These are phyloP conservation scores for Magnolia changhungtana DNA, from an alignment of 164 flowering plant species.

Conservation along the genomic window DNA sequence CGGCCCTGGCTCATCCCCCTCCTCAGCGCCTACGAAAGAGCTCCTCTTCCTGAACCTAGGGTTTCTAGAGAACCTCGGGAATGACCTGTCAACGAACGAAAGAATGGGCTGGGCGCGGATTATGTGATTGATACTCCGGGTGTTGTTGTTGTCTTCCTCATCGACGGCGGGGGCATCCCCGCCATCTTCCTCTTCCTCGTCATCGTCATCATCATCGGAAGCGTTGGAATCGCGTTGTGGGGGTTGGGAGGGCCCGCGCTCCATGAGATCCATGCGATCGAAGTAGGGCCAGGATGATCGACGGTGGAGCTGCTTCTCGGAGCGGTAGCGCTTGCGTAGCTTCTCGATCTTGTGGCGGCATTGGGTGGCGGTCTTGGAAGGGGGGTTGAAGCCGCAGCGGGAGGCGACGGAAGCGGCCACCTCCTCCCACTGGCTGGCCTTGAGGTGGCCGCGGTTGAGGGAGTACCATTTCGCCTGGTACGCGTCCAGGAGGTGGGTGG, in stretches of 20 bases:
- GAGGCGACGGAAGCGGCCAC: conserved; percentile 66
- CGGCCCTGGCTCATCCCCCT: conserved; percentile 21
- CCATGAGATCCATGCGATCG: conserved; percentile 59
- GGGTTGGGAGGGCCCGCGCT: conserved; percentile 53
- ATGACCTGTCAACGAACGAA: conserved; percentile 4
- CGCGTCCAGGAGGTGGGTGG: conserved; percentile 60
- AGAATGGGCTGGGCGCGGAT: conserved; percentile 10
- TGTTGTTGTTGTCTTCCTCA: conserved; percentile 21
- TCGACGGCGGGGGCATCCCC: not conserved
- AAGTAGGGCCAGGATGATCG: conserved; percentile 53
- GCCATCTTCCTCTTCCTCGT: conserved; percentile 26
- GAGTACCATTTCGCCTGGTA: conserved; percentile 89
- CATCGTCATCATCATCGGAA: conserved; percentile 27
- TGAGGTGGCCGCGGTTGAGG: conserved; percentile 66
- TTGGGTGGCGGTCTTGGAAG: conserved; percentile 67
- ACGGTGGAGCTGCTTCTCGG: conserved; percentile 43
- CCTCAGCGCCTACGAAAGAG: conserved; percentile 16
- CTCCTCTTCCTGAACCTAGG: conserved; percentile 26
- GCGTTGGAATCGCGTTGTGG: not conserved
- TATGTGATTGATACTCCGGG: conserved; percentile 45
- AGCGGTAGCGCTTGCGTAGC: conserved; percentile 77
- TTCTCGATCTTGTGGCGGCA: conserved; percentile 99
- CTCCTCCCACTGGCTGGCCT: conserved; percentile 83
- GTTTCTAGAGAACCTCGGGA: conserved; percentile 20
- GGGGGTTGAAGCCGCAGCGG: conserved; percentile 57